Evolutionary conservation across 139 green algal genomes (phyloP).

Genomic region (Choricystis sp.): DNA sequence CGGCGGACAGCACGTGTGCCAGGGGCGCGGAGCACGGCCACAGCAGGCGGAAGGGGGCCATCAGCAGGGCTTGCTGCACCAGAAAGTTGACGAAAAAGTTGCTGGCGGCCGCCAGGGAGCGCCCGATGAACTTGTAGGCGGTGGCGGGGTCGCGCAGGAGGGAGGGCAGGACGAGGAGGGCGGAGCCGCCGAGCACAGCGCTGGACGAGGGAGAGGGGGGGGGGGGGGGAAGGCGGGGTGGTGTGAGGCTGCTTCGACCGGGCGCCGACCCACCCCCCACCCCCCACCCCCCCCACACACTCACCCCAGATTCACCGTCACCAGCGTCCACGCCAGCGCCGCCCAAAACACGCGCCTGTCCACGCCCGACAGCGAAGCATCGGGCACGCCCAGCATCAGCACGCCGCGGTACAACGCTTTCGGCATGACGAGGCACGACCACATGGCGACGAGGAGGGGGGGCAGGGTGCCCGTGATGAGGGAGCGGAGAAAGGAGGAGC

Average conservation of each 20-base stretch:
- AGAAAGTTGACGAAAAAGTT: slow-evolving; percentile 67
- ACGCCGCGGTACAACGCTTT: background rate
- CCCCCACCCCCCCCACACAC: too few relatives aligned
- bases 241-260: too few relatives aligned
- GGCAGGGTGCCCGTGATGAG: background rate
- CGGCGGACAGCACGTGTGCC: slow-evolving; percentile 10
- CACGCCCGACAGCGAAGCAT: background rate
- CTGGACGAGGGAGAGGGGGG: slow-evolving; percentile 34
- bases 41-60: slow-evolving; percentile 31
- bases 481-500: background rate
- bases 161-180: slow-evolving; percentile 16
- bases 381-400: background rate
- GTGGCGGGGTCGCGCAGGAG: slow-evolving; percentile 23
- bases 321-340: too few relatives aligned
- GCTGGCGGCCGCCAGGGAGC: slow-evolving; percentile 35
- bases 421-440: background rate
- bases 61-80: slow-evolving; percentile 18
- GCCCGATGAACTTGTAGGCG: background rate
- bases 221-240: background rate
- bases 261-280: too few relatives aligned
- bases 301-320: too few relatives aligned
- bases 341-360: background rate
- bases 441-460: background rate
- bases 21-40: slow-evolving; percentile 11
- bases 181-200: slow-evolving; percentile 42